Conservation (phyloP, 108 stramenopile species). For the Mediolabrus comicus region DNA sequence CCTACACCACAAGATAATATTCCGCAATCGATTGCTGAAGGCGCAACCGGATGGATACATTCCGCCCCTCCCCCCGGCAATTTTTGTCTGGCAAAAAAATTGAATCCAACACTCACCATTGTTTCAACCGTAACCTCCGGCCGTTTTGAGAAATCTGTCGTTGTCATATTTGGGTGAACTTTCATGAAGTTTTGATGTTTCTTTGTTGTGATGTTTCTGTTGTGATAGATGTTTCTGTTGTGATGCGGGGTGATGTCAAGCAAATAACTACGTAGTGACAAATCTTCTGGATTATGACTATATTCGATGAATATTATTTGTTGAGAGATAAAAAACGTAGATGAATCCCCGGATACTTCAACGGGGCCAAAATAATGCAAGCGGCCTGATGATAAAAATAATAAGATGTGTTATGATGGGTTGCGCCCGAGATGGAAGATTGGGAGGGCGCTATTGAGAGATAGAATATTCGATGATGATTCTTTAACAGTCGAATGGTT, state of each 20-base stretch:
- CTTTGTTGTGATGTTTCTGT: too few relatives aligned
- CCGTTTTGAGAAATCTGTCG: conserved; percentile 72
- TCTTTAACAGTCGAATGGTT: too few relatives aligned
- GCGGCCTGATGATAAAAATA: background rate
- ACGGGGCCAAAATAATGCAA: background rate
- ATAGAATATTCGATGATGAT: background rate
- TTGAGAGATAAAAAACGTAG: background rate
- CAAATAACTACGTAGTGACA: too few relatives aligned
- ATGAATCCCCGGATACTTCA: background rate
- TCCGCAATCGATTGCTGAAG: too few relatives aligned
- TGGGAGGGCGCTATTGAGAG: background rate
- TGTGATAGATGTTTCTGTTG: too few relatives aligned
- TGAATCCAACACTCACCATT: conserved; percentile 87
- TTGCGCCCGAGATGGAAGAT: background rate
- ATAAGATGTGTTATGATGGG: background rate
- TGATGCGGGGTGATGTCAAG: too few relatives aligned
- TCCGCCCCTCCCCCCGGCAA: too few relatives aligned
- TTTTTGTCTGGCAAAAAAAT: too few relatives aligned
- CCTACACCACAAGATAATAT: too few relatives aligned
- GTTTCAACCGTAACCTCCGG: conserved; percentile 76
- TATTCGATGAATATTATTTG: too few relatives aligned
- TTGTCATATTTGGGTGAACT: background rate
- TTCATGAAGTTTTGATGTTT: background rate
- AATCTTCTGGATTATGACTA: background rate
- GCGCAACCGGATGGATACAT: too few relatives aligned